phyloP scores from a whole-genome alignment of 2,329 filamentous ascomycete genomes.

The Beauveria sp. region DNA sequence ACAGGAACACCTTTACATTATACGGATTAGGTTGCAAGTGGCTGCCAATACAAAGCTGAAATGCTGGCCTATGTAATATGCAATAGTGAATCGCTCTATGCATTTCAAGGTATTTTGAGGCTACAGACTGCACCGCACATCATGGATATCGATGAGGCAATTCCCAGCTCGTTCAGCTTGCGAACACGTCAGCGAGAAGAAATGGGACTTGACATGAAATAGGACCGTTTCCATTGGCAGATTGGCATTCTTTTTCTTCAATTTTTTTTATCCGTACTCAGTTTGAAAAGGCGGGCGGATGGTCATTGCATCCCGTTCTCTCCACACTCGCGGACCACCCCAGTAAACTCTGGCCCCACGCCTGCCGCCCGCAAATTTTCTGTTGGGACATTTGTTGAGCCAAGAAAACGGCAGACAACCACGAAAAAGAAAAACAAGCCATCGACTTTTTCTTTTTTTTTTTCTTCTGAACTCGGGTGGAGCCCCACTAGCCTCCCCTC shows the following conservation, averaged over 20 bases:
- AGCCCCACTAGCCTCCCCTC: not conserved
- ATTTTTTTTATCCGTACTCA: too few relatives aligned
- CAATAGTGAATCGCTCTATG: not conserved
- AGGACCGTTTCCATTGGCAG: not conserved
- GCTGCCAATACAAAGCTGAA: not conserved
- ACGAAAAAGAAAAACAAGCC: not conserved
- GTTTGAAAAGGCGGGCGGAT: not conserved
- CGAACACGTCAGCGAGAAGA: not conserved
- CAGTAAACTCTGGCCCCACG: not conserved
- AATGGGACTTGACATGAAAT: not conserved
- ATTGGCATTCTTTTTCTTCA: not conserved
- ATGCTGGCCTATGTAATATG: not conserved
- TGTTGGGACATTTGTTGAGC: constrained; percentile 33
- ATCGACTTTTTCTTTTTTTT: not conserved
- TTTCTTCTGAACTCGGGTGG: not conserved
- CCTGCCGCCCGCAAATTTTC: constrained; percentile 16
- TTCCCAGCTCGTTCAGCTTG: not conserved
- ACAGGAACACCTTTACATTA: not conserved
- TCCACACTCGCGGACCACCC: not conserved
- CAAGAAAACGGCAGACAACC: constrained; percentile 14
- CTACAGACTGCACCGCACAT: not conserved
- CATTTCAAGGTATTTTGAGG: too few relatives aligned
- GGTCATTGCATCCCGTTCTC: not conserved
- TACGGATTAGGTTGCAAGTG: not conserved
- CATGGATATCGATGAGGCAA: not conserved